Base-by-base conservation (phyloP, 148 eudicot species). In the Spergularia marina region DNA sequence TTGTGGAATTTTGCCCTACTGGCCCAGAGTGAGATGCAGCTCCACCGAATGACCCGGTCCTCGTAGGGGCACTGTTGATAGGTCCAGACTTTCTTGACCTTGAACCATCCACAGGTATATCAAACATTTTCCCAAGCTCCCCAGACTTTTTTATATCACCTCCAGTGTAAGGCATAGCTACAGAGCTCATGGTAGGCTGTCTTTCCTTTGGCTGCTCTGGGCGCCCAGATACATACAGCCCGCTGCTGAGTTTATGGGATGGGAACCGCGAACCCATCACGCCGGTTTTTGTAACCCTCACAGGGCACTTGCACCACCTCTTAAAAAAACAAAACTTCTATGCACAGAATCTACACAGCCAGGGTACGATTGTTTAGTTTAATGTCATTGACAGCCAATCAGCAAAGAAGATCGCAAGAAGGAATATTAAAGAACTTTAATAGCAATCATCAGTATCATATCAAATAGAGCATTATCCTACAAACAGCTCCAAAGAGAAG, bases 41-140 rank as follows among this genome's bases (percentile, higher is more conserved):
- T 70, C 94, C 94, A 75, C 87, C 90, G 72, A 90, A 90, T 30
- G 95, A 88, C 62, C 98, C 97, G 18, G 90, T 89, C 74, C 98
- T 86, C 14, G 87, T 77, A 65, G 97, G 90, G 68, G 90, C 95
- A 82, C 67, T 84, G 70, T 57, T 84, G 40, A 93, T 75, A 53
- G 92, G 97, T 76, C 98, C 98, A 18, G 98, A 93, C 82, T 93
- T 91, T 65, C 97, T 85, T 23, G 89, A 83, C 79, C 91, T 85
- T 51, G 97, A 89, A 65, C 91, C 84, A 78, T 89, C 93, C 34
- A 73, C 85, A 4, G 90, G 89, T 54, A 91, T 82, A 76, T 87
- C 97, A 84, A 93, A 93, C 98, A 93, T 93, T 76, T 94, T 94
- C 39, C 98, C 98, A 44, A 94, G 93, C 80, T 94, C 98, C 53